A percentile compares a stretch with the other conserved stretches of the same genome.
These are phyloP conservation scores for Daldinia bambusicola DNA, from an alignment of 495 filamentous ascomycete genomes.

Conservation along the genomic window DNA sequence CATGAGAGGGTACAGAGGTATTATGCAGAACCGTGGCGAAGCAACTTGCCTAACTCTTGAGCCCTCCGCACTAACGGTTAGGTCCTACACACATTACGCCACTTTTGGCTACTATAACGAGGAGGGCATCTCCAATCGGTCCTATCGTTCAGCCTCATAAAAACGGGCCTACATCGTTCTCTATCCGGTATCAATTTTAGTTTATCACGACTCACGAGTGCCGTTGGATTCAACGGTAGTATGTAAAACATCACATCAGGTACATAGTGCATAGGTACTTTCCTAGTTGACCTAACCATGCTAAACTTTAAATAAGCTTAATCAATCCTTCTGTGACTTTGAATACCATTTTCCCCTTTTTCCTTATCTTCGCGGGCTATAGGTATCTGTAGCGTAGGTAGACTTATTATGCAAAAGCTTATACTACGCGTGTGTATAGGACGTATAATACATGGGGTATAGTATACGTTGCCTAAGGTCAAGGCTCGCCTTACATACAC, in stretches of 20 bases:
- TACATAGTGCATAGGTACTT: not conserved
- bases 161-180: not conserved
- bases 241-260: not conserved
- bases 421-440: not conserved
- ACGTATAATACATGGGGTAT: no score
- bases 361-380: not conserved
- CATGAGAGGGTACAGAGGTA: not conserved
- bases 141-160: constrained; percentile 2
- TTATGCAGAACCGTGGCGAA: not conserved
- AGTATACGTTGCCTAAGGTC: no score
- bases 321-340: not conserved
- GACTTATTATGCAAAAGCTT: not conserved
- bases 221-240: not conserved
- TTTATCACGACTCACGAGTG: not conserved
- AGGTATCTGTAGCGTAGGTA: not conserved
- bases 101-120: no score
- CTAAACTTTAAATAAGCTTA: constrained; percentile 2
- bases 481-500: not conserved
- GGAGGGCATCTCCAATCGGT: not conserved
- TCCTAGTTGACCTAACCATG: not conserved
- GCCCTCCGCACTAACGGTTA: no score
- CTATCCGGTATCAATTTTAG: not conserved
- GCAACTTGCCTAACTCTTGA: no score
- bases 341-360: not conserved
- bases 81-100: no score